Conservation (phyloP, 352 stramenopile genomes). For the Albugo candida region DNA sequence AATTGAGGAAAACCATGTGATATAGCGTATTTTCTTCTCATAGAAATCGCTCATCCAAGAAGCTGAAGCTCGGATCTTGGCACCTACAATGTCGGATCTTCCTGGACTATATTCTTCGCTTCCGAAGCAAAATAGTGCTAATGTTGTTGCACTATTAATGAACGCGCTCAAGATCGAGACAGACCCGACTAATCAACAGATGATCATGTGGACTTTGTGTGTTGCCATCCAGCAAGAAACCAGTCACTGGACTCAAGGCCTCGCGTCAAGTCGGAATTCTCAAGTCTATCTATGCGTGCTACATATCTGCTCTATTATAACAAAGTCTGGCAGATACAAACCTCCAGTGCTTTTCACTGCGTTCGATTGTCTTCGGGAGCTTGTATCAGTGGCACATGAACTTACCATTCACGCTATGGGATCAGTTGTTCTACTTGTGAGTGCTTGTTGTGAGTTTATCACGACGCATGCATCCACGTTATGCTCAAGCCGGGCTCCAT, state of each 20-base stretch:
- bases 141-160: slow-evolving; percentile 66
- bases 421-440: slow-evolving; percentile 65
- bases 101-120: slow-evolving; percentile 56
- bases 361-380: slow-evolving; percentile 67
- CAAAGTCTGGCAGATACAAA: slow-evolving; percentile 66
- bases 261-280: slow-evolving; percentile 65
- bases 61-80: slow-evolving; percentile 46
- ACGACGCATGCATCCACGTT: slow-evolving; percentile 53
- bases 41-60: slow-evolving; percentile 58
- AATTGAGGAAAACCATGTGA: background rate
- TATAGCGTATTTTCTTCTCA: background rate
- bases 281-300: slow-evolving; percentile 74
- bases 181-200: slow-evolving; percentile 76
- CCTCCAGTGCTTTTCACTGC: slow-evolving; percentile 67
- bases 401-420: slow-evolving; percentile 55
- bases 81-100: slow-evolving; percentile 38
- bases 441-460: slow-evolving; percentile 73
- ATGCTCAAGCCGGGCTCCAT: slow-evolving; percentile 44
- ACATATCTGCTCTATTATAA: slow-evolving; percentile 65
- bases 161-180: slow-evolving; percentile 63
- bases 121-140: slow-evolving; percentile 69
- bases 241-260: slow-evolving; percentile 57
- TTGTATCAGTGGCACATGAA: slow-evolving; percentile 58
- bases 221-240: slow-evolving; percentile 75
- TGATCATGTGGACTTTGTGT: slow-evolving; percentile 76